Percentiles rank a stretch among this genome's conserved stretches.
These are phyloP conservation scores for Fusarium lateritium DNA, from an alignment of 2,329 filamentous ascomycete genomes.

Conservation along the genomic window DNA sequence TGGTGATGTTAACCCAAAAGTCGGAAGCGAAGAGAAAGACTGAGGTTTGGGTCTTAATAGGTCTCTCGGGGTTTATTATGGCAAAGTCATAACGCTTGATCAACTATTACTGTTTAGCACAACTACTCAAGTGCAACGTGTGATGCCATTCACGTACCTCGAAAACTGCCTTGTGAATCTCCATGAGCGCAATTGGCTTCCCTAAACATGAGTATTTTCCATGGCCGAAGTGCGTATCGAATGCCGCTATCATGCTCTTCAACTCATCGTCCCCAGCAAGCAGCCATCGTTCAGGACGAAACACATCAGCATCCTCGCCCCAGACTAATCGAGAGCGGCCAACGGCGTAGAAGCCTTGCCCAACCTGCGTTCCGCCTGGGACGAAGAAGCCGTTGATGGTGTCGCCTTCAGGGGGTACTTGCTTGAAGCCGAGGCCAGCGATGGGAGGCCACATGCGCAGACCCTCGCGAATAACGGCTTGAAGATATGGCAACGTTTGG, in stretches of 20 bases:
- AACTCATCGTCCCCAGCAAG: conserved; percentile 52
- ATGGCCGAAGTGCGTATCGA: conserved; percentile 63
- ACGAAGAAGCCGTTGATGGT: conserved; percentile 66
- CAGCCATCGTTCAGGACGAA: conserved; percentile 69
- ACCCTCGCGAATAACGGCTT: conserved; percentile 70
- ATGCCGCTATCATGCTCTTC: conserved; percentile 54
- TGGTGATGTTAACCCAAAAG: conserved; percentile 54
- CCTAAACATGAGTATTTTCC: conserved; percentile 63
- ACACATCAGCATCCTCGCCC: conserved; percentile 66
- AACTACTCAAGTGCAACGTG: accelerated
- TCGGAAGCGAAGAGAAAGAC: conserved; percentile 55
- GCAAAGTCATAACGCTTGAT: conserved; percentile 54
- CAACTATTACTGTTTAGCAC: conserved; percentile 42
- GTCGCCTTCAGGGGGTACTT: conserved; percentile 66
- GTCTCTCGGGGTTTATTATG: conserved; percentile 52
- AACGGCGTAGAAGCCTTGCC: conserved; percentile 69
- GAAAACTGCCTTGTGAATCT: conserved; percentile 63
- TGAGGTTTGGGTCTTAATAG: conserved; percentile 53
- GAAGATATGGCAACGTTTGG: conserved; percentile 67
- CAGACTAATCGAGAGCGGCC: conserved; percentile 64
- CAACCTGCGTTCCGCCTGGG: conserved; percentile 67
- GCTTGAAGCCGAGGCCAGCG: conserved; percentile 66
- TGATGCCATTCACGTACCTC: conserved; percentile 55
- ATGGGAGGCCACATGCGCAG: conserved; percentile 71
- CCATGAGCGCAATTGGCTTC: conserved; percentile 63